These are phyloP conservation scores for Passiflora organensis DNA, from an alignment of 345 rosid species.

Conservation along the genomic window DNA sequence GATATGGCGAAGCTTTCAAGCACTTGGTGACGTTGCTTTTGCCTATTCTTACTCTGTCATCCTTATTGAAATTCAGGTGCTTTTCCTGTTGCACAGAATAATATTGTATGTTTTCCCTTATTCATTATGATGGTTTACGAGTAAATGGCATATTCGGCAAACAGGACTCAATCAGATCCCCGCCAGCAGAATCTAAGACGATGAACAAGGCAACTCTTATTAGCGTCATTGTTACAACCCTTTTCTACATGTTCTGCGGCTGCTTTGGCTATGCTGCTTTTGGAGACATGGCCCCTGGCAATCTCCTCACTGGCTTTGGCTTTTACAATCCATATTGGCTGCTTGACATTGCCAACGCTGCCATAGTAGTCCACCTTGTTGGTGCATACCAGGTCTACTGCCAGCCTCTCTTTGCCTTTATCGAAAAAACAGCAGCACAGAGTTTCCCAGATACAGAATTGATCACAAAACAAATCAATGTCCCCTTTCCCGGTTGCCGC, in stretches of 20 bases:
- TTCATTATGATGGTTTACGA: not conserved
- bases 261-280: conserved; percentile 86
- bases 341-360: conserved; percentile 77
- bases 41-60: conserved; percentile 84
- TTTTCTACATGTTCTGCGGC: conserved; percentile 93
- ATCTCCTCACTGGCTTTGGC: conserved; percentile 76
- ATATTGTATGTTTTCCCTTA: not conserved
- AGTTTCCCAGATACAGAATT: conserved; percentile 57
- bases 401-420: conserved; percentile 78
- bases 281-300: conserved; percentile 75
- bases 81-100: no score
- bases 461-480: conserved; percentile 45
- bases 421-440: conserved; percentile 48
- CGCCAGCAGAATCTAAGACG: conserved; percentile 70
- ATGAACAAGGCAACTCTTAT: conserved; percentile 72
- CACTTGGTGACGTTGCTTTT: conserved; percentile 88
- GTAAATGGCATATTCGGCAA: no score
- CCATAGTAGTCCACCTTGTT: conserved; percentile 73
- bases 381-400: conserved; percentile 94
- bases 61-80: conserved; percentile 84
- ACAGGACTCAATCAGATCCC: conserved; percentile 61
- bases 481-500: conserved; percentile 43
- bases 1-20: conserved; percentile 80
- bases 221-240: conserved; percentile 71
- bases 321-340: conserved; percentile 83